Conservation (phyloP, 1,284 basidiomycete species). For the Moesziomyces globuligerus region DNA sequence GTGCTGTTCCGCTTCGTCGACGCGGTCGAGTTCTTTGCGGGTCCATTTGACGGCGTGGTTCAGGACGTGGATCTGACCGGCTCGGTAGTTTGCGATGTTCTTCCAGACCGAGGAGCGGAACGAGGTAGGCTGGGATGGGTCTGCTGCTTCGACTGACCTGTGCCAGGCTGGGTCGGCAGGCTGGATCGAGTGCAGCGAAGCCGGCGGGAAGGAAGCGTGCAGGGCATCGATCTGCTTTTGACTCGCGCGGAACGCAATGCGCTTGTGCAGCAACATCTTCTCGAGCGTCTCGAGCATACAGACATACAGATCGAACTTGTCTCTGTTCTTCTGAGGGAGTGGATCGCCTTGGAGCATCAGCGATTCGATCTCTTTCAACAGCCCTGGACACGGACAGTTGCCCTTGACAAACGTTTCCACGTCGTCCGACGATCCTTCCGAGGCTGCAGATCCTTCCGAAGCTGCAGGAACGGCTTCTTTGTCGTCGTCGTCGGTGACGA, state of each 20-base stretch:
- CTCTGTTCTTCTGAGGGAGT: not conserved
- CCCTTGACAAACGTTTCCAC: not conserved
- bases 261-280: conserved; percentile 24
- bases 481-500: no score
- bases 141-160: not conserved
- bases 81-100: conserved; percentile 30
- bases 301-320: conserved; percentile 19
- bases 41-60: conserved; percentile 46
- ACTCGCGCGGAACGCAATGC: conserved; percentile 28
- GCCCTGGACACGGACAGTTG: conserved; percentile 17
- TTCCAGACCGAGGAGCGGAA: conserved; percentile 9
- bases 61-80: conserved; percentile 30
- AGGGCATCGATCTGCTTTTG: conserved; percentile 9
- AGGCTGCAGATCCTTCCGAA: no score
- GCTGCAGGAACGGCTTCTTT: no score
- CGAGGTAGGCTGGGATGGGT: not conserved
- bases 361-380: conserved; percentile 13
- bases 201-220: not conserved
- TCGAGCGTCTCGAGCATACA: conserved; percentile 30
- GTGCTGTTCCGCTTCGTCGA: conserved; percentile 40
- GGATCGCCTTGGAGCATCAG: conserved; percentile 2
- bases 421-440: no score
- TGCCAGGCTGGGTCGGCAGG: not conserved
- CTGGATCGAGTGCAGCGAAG: not conserved
- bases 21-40: conserved; percentile 12